Conservation (phyloP, 2,329 filamentous ascomycete species). For the Pseudocercospora pini-densiflorae region DNA sequence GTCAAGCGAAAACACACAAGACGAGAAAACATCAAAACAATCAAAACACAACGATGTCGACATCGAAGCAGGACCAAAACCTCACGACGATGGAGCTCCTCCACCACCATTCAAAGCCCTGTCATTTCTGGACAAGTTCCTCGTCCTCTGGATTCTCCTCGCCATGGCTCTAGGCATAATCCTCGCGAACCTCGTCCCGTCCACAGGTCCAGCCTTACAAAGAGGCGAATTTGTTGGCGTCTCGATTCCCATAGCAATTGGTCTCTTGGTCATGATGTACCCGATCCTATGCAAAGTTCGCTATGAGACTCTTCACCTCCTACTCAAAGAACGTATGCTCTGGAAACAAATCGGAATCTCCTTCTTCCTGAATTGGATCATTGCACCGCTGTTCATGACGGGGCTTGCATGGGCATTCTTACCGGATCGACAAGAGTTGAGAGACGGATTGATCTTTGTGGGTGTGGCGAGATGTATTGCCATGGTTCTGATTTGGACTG, state of each 20-base stretch:
- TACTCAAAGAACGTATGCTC: conserved; percentile 64
- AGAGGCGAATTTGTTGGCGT: conserved; percentile 74
- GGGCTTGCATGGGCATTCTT: conserved; percentile 68
- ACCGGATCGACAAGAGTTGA: conserved; percentile 52
- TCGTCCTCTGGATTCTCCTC: conserved; percentile 70
- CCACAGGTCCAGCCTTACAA: conserved; percentile 65
- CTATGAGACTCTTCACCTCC: conserved; percentile 73
- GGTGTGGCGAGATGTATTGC: conserved; percentile 86
- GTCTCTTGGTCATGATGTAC: conserved; percentile 91
- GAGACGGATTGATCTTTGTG: conserved; percentile 75
- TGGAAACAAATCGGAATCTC: conserved; percentile 84
- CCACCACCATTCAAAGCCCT: conserved; percentile 44
- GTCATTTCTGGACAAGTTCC: conserved; percentile 50
- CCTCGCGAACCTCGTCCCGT: conserved; percentile 74
- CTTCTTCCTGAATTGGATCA: conserved; percentile 78
- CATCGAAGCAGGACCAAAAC: not conserved
- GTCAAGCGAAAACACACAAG: not conserved
- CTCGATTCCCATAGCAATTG: conserved; percentile 69
- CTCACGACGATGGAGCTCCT: not conserved
- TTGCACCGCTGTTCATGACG: conserved; percentile 83
- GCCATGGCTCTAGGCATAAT: conserved; percentile 78
- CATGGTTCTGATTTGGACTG: conserved; percentile 85
- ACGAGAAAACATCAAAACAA: not conserved
- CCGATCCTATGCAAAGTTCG: conserved; percentile 87
- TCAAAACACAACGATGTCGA: not conserved